Evolutionary conservation across 192 early-diverging fungal species (phyloP), one percentile per base, ranked within the genome.

Genomic region (Phycomyces blakesleeanus): DNA sequence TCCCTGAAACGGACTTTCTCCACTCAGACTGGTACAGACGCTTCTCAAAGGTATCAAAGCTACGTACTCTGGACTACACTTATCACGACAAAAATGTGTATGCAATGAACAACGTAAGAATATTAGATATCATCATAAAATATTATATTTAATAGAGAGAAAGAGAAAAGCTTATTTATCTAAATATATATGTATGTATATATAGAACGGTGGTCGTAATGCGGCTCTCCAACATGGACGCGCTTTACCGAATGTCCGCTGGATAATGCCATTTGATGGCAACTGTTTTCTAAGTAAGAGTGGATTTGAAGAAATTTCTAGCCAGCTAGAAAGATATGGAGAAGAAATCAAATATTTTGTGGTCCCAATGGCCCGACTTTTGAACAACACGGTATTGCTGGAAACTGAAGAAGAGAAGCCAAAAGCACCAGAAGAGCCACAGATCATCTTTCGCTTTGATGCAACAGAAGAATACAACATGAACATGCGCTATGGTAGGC

Each of bases 261-360:
- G 84, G 84, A 81, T 86, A 49, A 74, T 86, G 59, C 83, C 84
- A 9, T 84, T 86, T 67, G 84, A 86, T 52, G 84, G 84, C 21
- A 86, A 86, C 55, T 83, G 80, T 55, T 86, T 79, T 50, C 40
- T 86, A 26, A 86, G 81, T 29, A 51, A 69, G 18, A 77, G 77
- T 18, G 83, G 72, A 4, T 81, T 81, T 67, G 56, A 41, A n/a
- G 83, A 86, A 55, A 86, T 86, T 50, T 68, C 67, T 14, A 58
- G 55, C 21, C 72, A 80, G 29, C 63, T 86, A 4, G 73, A 73
- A 14, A 44, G 57, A 21, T 61, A 78, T 51, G 84, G 83, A 20
- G 67, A 79, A 6, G 55, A 68, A 14, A 71, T 74, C 55, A 83
- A 86, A 51, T 86, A 86, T 34, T 79, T 86, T 65, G 71, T 83